Base-by-base conservation (phyloP, 768 basidiomycete species). In the Termitomyces sp. region DNA sequence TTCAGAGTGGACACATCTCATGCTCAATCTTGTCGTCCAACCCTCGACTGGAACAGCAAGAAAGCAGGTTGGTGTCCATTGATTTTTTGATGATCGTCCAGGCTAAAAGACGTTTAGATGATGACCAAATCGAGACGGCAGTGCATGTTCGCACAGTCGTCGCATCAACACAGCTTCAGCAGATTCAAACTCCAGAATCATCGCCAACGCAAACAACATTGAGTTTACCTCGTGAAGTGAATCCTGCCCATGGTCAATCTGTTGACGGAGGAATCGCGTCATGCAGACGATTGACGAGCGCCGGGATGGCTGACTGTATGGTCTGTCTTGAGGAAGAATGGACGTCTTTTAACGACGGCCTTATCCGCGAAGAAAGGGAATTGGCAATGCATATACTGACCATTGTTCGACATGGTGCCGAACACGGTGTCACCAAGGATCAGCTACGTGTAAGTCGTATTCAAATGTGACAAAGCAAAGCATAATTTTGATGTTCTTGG, bases 1-100 rank as follows among this genome's bases (percentile, higher is more conserved):
- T 86, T 94, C 63, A 76, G 76, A 35, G 71, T 94, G 33, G 90
- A 95, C 63, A 82, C 85, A 1, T 74, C 80, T 11, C 77, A 81
- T 52, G 75, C 86, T 13, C 83, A 79, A 60, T 72, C 75, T 5
- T 79, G 84, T 40, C 80, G 86, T 7, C 68, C 75, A 26, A 72
- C 69, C 11, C 73, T 89, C 36, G 90, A 92, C 65, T 92, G 88
- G 83, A 92, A 92, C 63, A 96, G 91, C 70, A 92, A 92, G 74
- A 91, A 92, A 78, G 87, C 88, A 62, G 90, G 92, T 89, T 60
- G 55, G 77, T 28, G 68, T 8, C 5, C 32, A 38, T 38, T 54
- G 38, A 50, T 49, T 53, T 10, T 36, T 30, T 36, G 35, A 56
- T 48, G 24, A 40, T 48, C 36, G 9, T 45, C 13, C 20, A 45